phyloP scores from a whole-genome alignment of 2,329 filamentous ascomycete species.

The Sporothrix schenckii region DNA sequence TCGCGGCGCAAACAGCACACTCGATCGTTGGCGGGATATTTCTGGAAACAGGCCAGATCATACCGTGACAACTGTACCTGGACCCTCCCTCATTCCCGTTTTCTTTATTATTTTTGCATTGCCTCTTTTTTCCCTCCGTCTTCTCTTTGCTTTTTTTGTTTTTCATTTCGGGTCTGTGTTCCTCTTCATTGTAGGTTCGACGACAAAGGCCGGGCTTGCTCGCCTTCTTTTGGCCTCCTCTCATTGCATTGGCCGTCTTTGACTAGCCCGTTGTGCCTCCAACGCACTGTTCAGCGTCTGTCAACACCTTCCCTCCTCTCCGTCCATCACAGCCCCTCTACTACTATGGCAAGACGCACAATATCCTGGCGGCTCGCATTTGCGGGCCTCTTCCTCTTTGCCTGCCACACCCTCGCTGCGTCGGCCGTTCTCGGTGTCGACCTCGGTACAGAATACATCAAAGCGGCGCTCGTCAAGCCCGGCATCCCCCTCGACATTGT shows the following conservation, averaged over 20 bases:
- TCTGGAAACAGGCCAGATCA: conserved; percentile 28
- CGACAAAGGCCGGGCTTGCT: neutral
- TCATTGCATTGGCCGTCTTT: neutral
- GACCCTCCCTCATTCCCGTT: neutral
- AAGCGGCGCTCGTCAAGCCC: conserved; percentile 92
- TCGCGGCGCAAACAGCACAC: neutral
- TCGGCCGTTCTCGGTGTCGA: conserved; percentile 89
- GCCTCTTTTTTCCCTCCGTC: neutral
- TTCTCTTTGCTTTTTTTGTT: no score
- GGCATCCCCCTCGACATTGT: conserved; percentile 97
- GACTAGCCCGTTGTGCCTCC: neutral
- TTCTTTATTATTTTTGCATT: neutral
- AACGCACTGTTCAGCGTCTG: neutral
- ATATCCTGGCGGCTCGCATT: conserved; percentile 45
- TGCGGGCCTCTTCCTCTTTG: conserved; percentile 49
- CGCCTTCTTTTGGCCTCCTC: neutral
- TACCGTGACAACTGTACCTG: conserved; percentile 1
- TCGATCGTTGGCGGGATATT: neutral
- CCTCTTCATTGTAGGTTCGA: neutral
- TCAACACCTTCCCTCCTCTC: neutral
- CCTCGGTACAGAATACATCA: conserved; percentile 95
- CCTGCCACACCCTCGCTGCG: conserved; percentile 55
- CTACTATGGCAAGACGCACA: conserved; percentile 45
- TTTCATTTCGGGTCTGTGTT: neutral
- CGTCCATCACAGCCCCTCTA: neutral